Percentiles rank a stretch among this genome's conserved stretches.
phyloP scores from a whole-genome alignment of 2,329 filamentous ascomycete species.

The Aspergillus ustus region DNA sequence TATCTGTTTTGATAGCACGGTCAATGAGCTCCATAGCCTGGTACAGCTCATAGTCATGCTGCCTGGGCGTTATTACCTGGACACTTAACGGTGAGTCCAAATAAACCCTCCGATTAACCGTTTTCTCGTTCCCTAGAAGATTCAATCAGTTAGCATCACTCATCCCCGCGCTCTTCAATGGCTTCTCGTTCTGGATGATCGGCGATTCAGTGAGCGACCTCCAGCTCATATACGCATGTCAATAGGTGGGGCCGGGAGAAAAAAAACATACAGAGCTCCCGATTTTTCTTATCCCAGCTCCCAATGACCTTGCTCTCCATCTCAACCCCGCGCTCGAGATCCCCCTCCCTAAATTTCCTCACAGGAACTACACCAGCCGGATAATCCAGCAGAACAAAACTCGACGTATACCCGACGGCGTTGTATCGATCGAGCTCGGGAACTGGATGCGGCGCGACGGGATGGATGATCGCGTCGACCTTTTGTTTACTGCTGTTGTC shows the following conservation, averaged over 20 bases:
- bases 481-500: constrained; percentile 17
- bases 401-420: constrained; percentile 64
- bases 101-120: constrained; percentile 59
- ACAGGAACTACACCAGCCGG: constrained; percentile 63
- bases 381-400: constrained; percentile 67
- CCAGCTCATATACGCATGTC: constrained; percentile 55
- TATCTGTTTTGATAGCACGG: constrained; percentile 31
- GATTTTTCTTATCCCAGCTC: constrained; percentile 65
- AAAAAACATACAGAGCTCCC: constrained; percentile 57
- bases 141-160: constrained; percentile 10
- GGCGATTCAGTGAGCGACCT: constrained; percentile 67
- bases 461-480: constrained; percentile 67
- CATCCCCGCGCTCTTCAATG: constrained; percentile 51
- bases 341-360: constrained; percentile 52
- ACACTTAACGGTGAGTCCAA: constrained; percentile 59
- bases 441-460: constrained; percentile 67
- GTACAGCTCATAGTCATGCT: constrained; percentile 59
- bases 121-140: constrained; percentile 49
- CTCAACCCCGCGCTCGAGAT: constrained; percentile 55
- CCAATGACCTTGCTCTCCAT: constrained; percentile 48
- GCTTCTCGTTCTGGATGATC: constrained; percentile 69
- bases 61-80: constrained; percentile 60
- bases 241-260: neutral
- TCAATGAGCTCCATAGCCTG: constrained; percentile 61
- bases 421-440: constrained; percentile 67